A percentile compares a stretch with the other conserved stretches of the same genome.
These are phyloP conservation scores for Colletotrichum sp. DNA, from an alignment of 2,329 filamentous ascomycete species.

Conservation along the genomic window DNA sequence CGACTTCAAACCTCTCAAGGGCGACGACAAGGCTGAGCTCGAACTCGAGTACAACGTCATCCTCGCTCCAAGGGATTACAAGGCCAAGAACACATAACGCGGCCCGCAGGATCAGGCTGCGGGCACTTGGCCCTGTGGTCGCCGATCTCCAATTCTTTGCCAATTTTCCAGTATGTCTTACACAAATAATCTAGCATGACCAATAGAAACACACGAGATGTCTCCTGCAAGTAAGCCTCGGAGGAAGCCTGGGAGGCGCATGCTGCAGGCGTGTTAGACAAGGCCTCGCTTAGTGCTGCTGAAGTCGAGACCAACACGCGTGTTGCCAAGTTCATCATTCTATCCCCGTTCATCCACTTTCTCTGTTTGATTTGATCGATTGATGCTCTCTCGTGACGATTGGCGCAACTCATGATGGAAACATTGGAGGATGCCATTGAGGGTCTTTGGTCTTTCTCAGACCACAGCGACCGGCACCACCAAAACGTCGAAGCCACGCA, in stretches of 20 bases:
- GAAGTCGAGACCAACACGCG: background rate
- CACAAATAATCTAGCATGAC: background rate
- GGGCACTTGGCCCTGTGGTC: background rate
- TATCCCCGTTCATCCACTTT: background rate
- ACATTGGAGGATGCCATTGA: background rate
- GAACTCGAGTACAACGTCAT: slow-evolving; percentile 49
- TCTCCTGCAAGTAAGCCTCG: background rate
- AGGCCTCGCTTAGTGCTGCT: background rate
- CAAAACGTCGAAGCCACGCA: background rate
- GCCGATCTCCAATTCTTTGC: background rate
- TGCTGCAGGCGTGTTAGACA: background rate
- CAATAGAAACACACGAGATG: background rate
- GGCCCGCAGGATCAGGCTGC: background rate
- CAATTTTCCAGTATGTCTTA: background rate
- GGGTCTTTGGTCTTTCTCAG: background rate
- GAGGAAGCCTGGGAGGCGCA: background rate
- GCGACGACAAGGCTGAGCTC: slow-evolving; percentile 34
- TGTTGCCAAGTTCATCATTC: background rate
- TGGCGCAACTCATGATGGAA: background rate
- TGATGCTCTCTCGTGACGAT: background rate
- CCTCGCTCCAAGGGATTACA: slow-evolving; percentile 50
- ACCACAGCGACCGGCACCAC: background rate
- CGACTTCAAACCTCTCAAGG: background rate
- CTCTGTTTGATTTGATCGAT: background rate
- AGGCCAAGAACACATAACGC: slow-evolving; percentile 33